These are phyloP conservation scores for Yamadazyma blattariae DNA, from an alignment of 1,139 yeast genomes.

Conservation along the genomic window DNA sequence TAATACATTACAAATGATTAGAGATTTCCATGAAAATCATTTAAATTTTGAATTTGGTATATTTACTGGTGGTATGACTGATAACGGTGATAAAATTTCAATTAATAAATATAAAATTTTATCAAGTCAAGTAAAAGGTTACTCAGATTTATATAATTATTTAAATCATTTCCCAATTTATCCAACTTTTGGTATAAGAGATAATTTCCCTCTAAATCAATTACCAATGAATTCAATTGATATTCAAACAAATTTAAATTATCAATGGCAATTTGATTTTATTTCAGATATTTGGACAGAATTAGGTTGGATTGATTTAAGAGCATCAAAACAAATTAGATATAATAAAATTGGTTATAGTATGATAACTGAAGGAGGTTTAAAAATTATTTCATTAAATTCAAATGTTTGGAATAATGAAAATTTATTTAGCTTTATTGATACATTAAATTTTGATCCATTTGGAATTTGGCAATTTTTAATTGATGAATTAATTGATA, in stretches of 20 bases:
- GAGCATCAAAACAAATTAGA: conserved; percentile 28
- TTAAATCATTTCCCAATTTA: conserved; percentile 21
- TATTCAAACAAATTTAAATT: conserved; percentile 9
- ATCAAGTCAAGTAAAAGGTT: conserved; percentile 15
- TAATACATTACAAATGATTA: conserved; percentile 23
- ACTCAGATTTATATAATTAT: conserved; percentile 21
- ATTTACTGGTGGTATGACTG: conserved; percentile 30
- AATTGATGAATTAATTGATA: conserved; percentile 25
- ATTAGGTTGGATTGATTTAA: conserved; percentile 39
- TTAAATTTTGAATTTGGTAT: conserved; percentile 27
- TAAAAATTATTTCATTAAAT: conserved; percentile 29
- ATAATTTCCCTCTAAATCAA: conserved; percentile 27
- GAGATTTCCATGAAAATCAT: conserved; percentile 22
- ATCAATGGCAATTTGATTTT: conserved; percentile 29
- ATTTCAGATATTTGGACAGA: conserved; percentile 27
- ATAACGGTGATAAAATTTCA: conserved; percentile 20
- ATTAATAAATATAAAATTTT: conserved; percentile 16
- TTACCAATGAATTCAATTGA: conserved; percentile 17
- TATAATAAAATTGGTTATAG: conserved; percentile 27
- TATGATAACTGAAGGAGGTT: conserved; percentile 21
- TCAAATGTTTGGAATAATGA: conserved; percentile 29
- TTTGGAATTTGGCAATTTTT: conserved; percentile 30
- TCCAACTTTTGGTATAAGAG: conserved; percentile 27
- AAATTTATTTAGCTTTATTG: conserved; percentile 23
- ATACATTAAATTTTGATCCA: conserved; percentile 20